These are phyloP conservation scores for Leccinum incarnatum DNA, from an alignment of 768 basidiomycete species.

Conservation along the genomic window DNA sequence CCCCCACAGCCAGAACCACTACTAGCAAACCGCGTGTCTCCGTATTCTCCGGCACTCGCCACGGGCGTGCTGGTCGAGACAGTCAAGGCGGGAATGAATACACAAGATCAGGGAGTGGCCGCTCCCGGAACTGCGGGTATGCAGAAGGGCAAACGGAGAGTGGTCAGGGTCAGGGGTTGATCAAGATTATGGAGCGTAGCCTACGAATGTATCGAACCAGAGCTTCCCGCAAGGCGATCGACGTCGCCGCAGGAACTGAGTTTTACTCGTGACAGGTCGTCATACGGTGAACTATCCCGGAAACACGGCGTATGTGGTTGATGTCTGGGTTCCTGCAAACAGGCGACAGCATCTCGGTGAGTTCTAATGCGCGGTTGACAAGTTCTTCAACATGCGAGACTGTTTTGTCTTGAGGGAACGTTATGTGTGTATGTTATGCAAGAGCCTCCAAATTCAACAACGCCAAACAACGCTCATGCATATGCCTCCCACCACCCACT, in stretches of 20 bases:
- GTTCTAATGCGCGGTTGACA: constrained; percentile 6
- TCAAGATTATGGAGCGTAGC: neutral
- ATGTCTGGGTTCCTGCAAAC: constrained; percentile 42
- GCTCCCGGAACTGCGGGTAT: constrained; percentile 31
- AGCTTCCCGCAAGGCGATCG: too few species aligned
- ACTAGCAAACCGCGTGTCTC: constrained; percentile 69
- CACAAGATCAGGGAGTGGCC: constrained; percentile 47
- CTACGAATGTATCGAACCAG: constrained; percentile 16
- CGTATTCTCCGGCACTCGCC: constrained; percentile 76
- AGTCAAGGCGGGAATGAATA: constrained; percentile 82
- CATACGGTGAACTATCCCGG: too few species aligned
- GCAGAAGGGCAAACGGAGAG: constrained; percentile 78
- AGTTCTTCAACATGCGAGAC: constrained; percentile 18
- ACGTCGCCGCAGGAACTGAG: neutral
- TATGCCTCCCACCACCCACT: constrained; percentile 28
- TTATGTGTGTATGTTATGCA: constrained; percentile 11
- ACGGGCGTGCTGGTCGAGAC: constrained; percentile 79
- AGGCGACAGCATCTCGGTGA: constrained; percentile 40
- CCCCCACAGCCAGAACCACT: constrained; percentile 78
- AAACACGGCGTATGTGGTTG: too few species aligned
- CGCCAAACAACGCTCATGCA: constrained; percentile 24
- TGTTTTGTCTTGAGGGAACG: constrained; percentile 6
- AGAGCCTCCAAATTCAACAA: constrained; percentile 26
- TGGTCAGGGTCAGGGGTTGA: constrained; percentile 68
- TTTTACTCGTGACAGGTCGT: too few species aligned